phyloP scores from a whole-genome alignment of 176 grass and related monocot species.

The Cenchrus fungigraminus region DNA sequence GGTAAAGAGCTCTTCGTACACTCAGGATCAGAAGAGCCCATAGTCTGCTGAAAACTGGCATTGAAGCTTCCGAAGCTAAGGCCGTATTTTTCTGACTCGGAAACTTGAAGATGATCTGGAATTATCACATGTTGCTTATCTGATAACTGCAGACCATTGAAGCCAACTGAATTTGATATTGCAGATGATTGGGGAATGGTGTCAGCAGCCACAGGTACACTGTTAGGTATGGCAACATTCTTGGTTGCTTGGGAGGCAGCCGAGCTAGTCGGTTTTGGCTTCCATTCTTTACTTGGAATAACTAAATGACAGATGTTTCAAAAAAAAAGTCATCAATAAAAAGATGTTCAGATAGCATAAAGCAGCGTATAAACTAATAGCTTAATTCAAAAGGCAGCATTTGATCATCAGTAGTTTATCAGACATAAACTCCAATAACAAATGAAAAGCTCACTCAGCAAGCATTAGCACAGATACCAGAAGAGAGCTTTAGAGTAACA shows the following conservation, averaged over 20 bases:
- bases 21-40: constrained; percentile 37
- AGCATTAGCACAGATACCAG: not conserved
- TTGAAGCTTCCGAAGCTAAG: constrained; percentile 94
- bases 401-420: not conserved
- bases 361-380: not conserved
- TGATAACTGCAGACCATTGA: constrained; percentile 46
- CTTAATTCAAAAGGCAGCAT: not conserved
- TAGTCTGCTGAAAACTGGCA: constrained; percentile 52
- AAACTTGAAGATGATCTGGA: constrained; percentile 88
- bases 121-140: constrained; percentile 88
- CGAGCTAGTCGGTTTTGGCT: constrained; percentile 71
- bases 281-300: constrained; percentile 91
- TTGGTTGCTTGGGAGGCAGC: constrained; percentile 51
- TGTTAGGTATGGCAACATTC: constrained; percentile 38
- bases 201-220: constrained; percentile 44
- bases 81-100: constrained; percentile 78
- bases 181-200: constrained; percentile 46
- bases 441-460: not conserved
- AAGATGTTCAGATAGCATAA: not conserved
- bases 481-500: not conserved
- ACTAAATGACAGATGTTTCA: constrained; percentile 40
- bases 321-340: constrained; percentile 20
- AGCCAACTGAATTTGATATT: constrained; percentile 36
- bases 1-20: constrained; percentile 43
- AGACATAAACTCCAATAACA: not conserved